These are phyloP conservation scores for Moringa oleifera DNA, from an alignment of 345 rosid genomes.

Conservation along the genomic window DNA sequence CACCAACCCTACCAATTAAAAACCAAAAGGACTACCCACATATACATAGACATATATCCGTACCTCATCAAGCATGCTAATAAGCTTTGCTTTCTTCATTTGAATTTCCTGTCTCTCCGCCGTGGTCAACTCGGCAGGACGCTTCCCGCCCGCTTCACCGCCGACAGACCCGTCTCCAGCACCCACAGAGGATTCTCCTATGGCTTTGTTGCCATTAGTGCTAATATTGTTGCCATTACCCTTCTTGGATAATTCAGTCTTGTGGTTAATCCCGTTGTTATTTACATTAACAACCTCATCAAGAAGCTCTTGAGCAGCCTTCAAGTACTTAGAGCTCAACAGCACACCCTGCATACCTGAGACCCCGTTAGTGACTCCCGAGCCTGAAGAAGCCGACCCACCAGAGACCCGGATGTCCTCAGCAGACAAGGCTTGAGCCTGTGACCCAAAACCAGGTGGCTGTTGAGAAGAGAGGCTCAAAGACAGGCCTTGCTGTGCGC, in stretches of 20 bases:
- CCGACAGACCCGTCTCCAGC: slow-evolving; percentile 41
- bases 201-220: slow-evolving; percentile 23
- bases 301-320: slow-evolving; percentile 88
- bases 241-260: slow-evolving; percentile 40
- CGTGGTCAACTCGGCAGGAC: slow-evolving; percentile 52
- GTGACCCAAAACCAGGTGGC: slow-evolving; percentile 50
- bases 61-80: slow-evolving; percentile 94
- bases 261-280: slow-evolving; percentile 19
- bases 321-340: slow-evolving; percentile 87
- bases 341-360: slow-evolving; percentile 56
- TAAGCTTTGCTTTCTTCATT: slow-evolving; percentile 94
- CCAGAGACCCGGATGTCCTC: slow-evolving; percentile 50
- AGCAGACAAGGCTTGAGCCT: slow-evolving; percentile 33
- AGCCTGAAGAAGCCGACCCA: slow-evolving; percentile 63
- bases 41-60: background rate
- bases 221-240: slow-evolving; percentile 26
- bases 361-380: slow-evolving; percentile 69
- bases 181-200: slow-evolving; percentile 49
- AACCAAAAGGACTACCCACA: background rate
- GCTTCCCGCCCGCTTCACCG: slow-evolving; percentile 45
- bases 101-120: slow-evolving; percentile 97
- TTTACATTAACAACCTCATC: slow-evolving; percentile 91
- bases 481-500: slow-evolving; percentile 78
- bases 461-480: slow-evolving; percentile 85
- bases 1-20: background rate